phyloP scores from a whole-genome alignment of 768 basidiomycete genomes.

The Lactarius quietus region DNA sequence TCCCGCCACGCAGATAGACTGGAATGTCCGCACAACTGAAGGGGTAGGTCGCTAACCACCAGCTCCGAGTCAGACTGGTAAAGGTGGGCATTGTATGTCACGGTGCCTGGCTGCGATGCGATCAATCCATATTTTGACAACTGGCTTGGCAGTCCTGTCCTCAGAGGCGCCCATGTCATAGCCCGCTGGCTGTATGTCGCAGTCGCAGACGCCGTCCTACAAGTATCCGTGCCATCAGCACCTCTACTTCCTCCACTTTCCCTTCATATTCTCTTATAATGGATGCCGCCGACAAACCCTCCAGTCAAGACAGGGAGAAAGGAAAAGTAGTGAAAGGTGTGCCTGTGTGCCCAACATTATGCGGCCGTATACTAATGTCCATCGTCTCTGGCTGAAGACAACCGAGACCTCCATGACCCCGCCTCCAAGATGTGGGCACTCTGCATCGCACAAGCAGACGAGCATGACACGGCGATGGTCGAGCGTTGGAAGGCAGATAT shows the following conservation, averaged over 20 bases:
- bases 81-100: too few species aligned
- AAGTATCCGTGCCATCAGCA: neutral
- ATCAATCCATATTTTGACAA: neutral
- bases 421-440: conserved; percentile 22
- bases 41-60: too few species aligned
- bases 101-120: neutral
- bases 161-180: neutral
- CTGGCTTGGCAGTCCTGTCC: neutral
- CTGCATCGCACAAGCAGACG: conserved; percentile 4
- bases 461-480: conserved; percentile 7
- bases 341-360: neutral
- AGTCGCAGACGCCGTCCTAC: neutral
- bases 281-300: neutral
- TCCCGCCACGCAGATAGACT: too few species aligned
- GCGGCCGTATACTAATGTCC: neutral
- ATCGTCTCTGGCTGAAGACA: neutral
- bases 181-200: neutral
- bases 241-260: neutral
- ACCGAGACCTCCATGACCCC: neutral
- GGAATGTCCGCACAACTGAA: too few species aligned
- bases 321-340: neutral
- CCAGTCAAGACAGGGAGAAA: conserved; percentile 7
- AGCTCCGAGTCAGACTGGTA: too few species aligned
- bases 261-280: neutral
- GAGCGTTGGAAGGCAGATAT: conserved; percentile 19